Base-by-base conservation (phyloP, 1,139 yeast species). In the Candida sanyaensis region DNA sequence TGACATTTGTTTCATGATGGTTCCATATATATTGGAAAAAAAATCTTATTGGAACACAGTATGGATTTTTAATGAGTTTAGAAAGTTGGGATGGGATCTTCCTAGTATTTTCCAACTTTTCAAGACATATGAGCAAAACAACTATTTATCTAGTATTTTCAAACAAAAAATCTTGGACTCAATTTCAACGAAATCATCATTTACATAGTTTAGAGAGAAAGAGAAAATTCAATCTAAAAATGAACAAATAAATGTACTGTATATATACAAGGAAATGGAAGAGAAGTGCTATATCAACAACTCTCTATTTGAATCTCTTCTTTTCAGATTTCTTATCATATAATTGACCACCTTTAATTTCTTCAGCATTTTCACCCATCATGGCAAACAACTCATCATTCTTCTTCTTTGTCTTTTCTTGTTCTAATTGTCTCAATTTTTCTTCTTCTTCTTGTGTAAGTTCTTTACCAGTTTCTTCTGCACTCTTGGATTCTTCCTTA, bases 281-380 rank as follows among this genome's bases (percentile, higher is more conserved):
- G 8, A 23, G 21, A 17, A 17, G 3, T 17, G 3, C 9, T 13
- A 29, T 9, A 11, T 17, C 21, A 11, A 13, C 37, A 3, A 13
- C 21, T 21, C 33, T 17, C n/a, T 29, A 46, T 57, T 59, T 55
- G 57, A 61, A 58, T 63, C 64, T 66, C 55, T 64, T 69, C 46
- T 64, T 64, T 48, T 61, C 60, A 31, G 57, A 65, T 65, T 78
- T 83, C 69, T 76, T 81, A 62, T 79, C 81, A 40, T 71, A 77
- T 49, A 82, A 74, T 54, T 82, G 71, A 59, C 85, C 86, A 52
- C 78, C 71, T 56, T 77, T 84, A 39, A 88, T 83, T 57, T 83
- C 84, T 52, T 75, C 70, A 54, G 81, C 86, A 58, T 82, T 78
- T 50, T 81, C 78, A 34, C 87, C 84, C 73, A 88, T 71, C 54